These are phyloP conservation scores for Tubosaeta brunneosetosa DNA, from an alignment of 768 basidiomycete species.

Conservation along the genomic window DNA sequence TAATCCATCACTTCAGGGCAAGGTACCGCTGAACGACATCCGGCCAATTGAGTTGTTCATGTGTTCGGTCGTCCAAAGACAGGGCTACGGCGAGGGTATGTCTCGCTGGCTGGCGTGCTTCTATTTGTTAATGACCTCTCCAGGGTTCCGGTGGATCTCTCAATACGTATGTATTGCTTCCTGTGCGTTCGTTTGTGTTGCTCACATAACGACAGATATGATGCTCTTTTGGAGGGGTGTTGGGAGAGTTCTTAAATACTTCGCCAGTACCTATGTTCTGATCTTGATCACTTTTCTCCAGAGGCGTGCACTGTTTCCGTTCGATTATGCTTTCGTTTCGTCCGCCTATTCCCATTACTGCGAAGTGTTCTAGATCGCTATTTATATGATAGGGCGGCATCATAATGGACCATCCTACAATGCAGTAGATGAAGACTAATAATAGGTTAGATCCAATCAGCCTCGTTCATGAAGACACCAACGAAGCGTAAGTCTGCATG, in stretches of 20 bases:
- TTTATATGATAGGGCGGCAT: slow-evolving; percentile 10
- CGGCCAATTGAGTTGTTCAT: slow-evolving; percentile 99
- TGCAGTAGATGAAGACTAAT: background rate
- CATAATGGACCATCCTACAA: background rate
- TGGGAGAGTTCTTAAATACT: slow-evolving; percentile 11
- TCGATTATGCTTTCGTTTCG: slow-evolving; percentile 15
- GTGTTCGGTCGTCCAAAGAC: slow-evolving; percentile 99
- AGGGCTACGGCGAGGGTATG: slow-evolving; percentile 94
- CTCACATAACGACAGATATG: slow-evolving; percentile 24
- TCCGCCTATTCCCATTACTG: slow-evolving; percentile 8
- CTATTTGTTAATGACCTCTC: slow-evolving; percentile 1
- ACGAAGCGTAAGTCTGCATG: slow-evolving; percentile 42
- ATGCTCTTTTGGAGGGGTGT: slow-evolving; percentile 6
- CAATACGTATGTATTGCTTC: slow-evolving; percentile 72
- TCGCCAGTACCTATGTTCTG: slow-evolving; percentile 22
- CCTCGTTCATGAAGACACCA: background rate
- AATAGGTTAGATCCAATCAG: background rate
- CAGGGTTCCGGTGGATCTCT: slow-evolving; percentile 92
- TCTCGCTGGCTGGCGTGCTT: background rate
- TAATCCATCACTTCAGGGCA: slow-evolving; percentile 57
- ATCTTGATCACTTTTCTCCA: slow-evolving; percentile 7
- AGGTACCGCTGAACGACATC: slow-evolving; percentile 94
- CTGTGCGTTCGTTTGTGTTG: background rate
- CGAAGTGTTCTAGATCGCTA: slow-evolving; percentile 19
- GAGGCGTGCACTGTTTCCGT: slow-evolving; percentile 8